A percentile compares a stretch with the other conserved stretches of the same genome.
phyloP scores from a whole-genome alignment of 176 grass and related monocot species.

The Puccinellia tenuiflora region DNA sequence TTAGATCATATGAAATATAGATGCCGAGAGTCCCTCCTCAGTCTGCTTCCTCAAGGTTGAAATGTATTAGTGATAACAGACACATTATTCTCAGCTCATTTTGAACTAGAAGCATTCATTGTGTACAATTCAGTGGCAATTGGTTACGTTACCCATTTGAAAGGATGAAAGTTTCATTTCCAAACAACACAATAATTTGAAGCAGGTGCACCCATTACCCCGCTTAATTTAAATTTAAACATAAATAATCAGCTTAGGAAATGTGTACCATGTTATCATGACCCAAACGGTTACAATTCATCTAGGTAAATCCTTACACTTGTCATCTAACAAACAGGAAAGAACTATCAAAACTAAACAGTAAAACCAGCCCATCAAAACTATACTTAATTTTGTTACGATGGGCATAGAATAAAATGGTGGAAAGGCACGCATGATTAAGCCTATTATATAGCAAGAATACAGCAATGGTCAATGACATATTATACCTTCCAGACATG shows the following conservation, averaged over 20 bases:
- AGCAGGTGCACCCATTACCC: background rate
- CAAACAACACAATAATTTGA: background rate
- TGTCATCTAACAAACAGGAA: background rate
- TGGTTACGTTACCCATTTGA: background rate
- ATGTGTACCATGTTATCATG: background rate
- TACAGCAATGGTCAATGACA: background rate
- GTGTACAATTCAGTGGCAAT: background rate
- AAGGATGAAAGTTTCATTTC: background rate
- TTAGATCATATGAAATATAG: background rate
- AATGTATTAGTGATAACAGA: background rate
- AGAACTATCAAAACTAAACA: background rate
- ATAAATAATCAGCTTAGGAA: background rate
- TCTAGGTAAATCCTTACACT: background rate
- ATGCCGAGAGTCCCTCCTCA: background rate
- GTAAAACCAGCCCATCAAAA: background rate
- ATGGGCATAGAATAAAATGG: background rate
- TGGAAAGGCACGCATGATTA: background rate
- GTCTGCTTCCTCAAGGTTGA: background rate
- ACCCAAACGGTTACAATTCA: background rate
- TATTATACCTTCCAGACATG: slow-evolving; percentile 86
- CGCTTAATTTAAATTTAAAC: slow-evolving; percentile 5
- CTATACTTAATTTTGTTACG: background rate
- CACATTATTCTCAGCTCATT: background rate
- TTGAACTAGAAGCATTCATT: background rate
- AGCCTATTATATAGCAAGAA: background rate